phyloP scores from a whole-genome alignment of 169 alveolate species.

The Plasmodium adleri region DNA sequence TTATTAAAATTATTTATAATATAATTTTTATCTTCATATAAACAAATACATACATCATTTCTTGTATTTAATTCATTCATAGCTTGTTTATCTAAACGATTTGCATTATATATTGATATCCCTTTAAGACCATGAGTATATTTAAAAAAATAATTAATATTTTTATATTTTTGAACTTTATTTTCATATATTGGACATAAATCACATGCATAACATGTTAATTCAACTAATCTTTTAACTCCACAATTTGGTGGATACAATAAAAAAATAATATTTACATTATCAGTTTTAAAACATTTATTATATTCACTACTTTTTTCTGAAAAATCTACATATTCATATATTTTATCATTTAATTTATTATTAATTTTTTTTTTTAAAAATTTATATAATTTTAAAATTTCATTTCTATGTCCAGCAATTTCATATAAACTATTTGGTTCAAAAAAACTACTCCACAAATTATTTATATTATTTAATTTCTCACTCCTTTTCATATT shows the following conservation, averaged over 20 bases:
- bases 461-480: conserved; percentile 13
- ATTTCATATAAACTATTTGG: conserved; percentile 66
- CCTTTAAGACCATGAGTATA: conserved; percentile 68
- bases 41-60: conserved; percentile 43
- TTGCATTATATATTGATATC: conserved; percentile 67
- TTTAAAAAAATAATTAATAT: conserved; percentile 59
- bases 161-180: conserved; percentile 66
- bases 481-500: conserved; percentile 41
- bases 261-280: conserved; percentile 25
- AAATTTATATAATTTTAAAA: conserved; percentile 30
- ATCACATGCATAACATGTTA: conserved; percentile 62
- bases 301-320: not conserved
- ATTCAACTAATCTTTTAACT: conserved; percentile 42
- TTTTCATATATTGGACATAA: conserved; percentile 57
- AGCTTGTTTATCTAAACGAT: conserved; percentile 29
- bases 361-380: conserved; percentile 25
- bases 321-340: not conserved
- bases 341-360: not conserved
- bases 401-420: conserved; percentile 69
- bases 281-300: not conserved
- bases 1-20: conserved; percentile 10
- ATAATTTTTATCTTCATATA: conserved; percentile 59
- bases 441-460: conserved; percentile 56
- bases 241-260: conserved; percentile 67
- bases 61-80: conserved; percentile 26